Evolutionary conservation across 1,139 yeast species (phyloP).

Genomic region (Suhomyces bribrorum): DNA sequence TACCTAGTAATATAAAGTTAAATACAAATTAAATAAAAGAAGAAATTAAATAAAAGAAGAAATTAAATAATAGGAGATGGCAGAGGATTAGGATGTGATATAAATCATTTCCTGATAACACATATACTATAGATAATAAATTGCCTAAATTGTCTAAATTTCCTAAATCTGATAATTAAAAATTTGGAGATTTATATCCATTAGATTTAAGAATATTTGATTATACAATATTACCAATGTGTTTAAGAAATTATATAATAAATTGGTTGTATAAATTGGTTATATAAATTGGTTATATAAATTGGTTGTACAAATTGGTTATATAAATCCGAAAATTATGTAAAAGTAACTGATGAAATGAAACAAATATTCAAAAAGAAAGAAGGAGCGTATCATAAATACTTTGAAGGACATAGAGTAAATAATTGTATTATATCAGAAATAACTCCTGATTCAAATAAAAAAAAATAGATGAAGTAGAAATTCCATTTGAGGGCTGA

Average conservation of each 20-base stretch:
- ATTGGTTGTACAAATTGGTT: neutral
- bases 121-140: neutral
- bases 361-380: too few species aligned
- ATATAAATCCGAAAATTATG: neutral
- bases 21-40: too few species aligned
- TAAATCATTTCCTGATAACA: neutral
- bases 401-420: neutral
- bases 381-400: neutral
- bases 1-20: too few species aligned
- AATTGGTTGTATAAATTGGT: too few species aligned
- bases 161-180: neutral
- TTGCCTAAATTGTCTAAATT: neutral
- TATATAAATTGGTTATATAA: too few species aligned
- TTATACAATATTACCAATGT: neutral
- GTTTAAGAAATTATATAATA: neutral
- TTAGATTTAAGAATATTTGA: neutral
- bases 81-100: neutral
- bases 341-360: neutral
- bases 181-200: neutral
- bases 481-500: neutral
- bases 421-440: neutral
- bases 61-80: too few species aligned
- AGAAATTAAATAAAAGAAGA: too few species aligned
- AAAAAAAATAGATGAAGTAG: neutral
- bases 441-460: neutral